A percentile compares a stretch with the other conserved stretches of the same genome.
These are phyloP conservation scores for Chlorophyllum brunneum DNA, from an alignment of 768 basidiomycete genomes.

Conservation along the genomic window DNA sequence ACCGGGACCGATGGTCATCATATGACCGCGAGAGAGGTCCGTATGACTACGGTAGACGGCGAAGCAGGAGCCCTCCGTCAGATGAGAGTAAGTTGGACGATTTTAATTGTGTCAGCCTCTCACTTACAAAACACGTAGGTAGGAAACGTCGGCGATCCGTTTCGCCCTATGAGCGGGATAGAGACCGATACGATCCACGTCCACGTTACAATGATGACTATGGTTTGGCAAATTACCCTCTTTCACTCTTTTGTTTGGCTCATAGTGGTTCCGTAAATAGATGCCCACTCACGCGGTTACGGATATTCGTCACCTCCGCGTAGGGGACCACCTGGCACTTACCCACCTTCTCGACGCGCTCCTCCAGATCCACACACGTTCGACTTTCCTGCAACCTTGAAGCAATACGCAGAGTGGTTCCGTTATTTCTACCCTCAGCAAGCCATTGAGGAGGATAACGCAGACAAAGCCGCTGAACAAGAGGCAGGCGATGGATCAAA, in stretches of 20 bases:
- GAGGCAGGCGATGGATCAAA: conserved; percentile 80
- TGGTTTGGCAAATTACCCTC: conserved; percentile 43
- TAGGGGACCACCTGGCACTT: conserved; percentile 40
- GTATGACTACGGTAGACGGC: conserved; percentile 66
- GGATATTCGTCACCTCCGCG: conserved; percentile 66
- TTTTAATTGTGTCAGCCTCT: conserved; percentile 1
- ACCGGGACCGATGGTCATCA: conserved; percentile 65
- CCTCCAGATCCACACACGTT: conserved; percentile 80
- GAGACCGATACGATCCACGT: conserved; percentile 79
- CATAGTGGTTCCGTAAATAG: conserved; percentile 29
- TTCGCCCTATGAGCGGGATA: conserved; percentile 81
- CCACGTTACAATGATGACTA: conserved; percentile 81
- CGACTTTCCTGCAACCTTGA: conserved; percentile 76
- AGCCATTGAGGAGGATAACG: conserved; percentile 77
- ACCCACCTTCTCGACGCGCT: conserved; percentile 51
- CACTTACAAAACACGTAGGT: conserved; percentile 34
- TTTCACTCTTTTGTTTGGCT: conserved; percentile 13
- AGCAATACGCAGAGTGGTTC: conserved; percentile 89
- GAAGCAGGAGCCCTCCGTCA: conserved; percentile 71
- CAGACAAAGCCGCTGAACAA: conserved; percentile 80
- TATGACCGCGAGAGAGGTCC: conserved; percentile 67
- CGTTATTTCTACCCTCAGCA: conserved; percentile 70
- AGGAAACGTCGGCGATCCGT: conserved; percentile 79
- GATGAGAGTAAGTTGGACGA: conserved; percentile 55
- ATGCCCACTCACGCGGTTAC: conserved; percentile 61